Conservation (phyloP, 305 asterid genomes). For the Fraxinus ornus region DNA sequence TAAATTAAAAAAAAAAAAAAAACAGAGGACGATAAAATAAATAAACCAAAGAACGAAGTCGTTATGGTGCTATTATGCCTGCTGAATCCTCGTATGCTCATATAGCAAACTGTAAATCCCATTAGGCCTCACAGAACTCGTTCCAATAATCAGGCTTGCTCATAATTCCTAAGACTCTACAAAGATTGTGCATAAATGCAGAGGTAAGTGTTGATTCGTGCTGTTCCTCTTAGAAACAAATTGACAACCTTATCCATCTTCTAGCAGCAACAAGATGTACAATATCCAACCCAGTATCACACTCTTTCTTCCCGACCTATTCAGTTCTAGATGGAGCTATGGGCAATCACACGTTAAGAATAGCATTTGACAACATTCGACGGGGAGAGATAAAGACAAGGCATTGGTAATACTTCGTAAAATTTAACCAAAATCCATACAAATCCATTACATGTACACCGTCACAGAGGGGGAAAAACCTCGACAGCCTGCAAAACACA, state of each 20-base stretch:
- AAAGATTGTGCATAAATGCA: not conserved
- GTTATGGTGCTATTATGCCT: not conserved
- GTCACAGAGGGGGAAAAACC: not conserved
- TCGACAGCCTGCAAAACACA: not conserved
- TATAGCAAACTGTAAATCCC: not conserved
- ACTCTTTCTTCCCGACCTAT: not conserved
- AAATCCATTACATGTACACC: not conserved
- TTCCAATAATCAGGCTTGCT: not conserved
- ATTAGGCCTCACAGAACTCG: not conserved
- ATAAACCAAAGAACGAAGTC: too few relatives aligned
- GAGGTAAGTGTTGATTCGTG: not conserved
- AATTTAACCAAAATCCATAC: slow-evolving; percentile 1
- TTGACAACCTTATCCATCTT: too few relatives aligned
- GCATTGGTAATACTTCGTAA: not conserved
- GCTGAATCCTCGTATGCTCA: not conserved
- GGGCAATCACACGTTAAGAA: not conserved
- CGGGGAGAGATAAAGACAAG: not conserved
- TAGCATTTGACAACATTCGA: not conserved
- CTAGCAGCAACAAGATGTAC: not conserved
- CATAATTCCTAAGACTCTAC: not conserved
- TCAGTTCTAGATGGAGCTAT: not conserved
- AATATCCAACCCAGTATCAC: not conserved
- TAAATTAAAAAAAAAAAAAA: too few relatives aligned
- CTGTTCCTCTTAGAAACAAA: too few relatives aligned
- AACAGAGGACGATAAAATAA: too few relatives aligned